These are phyloP conservation scores for Fraxinus pennsylvanica DNA, from an alignment of 257 asterid genomes.

Conservation along the genomic window DNA sequence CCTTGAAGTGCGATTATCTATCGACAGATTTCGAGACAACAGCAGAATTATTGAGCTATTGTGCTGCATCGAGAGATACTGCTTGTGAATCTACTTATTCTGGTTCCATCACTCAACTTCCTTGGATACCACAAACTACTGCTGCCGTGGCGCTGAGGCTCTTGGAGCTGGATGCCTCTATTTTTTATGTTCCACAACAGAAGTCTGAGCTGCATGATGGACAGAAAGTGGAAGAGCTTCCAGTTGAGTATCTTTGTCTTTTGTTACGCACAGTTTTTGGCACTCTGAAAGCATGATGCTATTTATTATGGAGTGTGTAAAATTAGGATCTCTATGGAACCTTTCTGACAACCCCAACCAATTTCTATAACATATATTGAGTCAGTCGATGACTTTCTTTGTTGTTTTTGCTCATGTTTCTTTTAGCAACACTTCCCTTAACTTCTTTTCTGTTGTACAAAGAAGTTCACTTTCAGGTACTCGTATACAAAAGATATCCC, in stretches of 20 bases:
- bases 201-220: conserved; percentile 52
- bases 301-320: neutral
- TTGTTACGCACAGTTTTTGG: neutral
- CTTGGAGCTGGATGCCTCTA: conserved; percentile 83
- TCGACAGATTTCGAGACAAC: conserved; percentile 83
- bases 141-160: conserved; percentile 89
- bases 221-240: conserved; percentile 55
- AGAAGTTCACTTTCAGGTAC: conserved; percentile 53
- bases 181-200: conserved; percentile 55
- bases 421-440: neutral
- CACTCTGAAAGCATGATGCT: neutral
- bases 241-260: conserved; percentile 60
- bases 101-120: conserved; percentile 60
- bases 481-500: conserved; percentile 44
- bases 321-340: neutral
- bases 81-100: conserved; percentile 36
- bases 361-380: neutral
- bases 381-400: neutral
- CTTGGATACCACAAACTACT: conserved; percentile 91
- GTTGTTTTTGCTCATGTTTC: neutral
- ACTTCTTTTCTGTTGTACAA: conserved; percentile 25
- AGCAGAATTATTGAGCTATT: conserved; percentile 63
- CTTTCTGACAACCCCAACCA: neutral
- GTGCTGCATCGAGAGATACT: conserved; percentile 47
- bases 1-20: conserved; percentile 67